These are phyloP conservation scores for Ustilago crameri DNA, from an alignment of 1,284 basidiomycete genomes.

Conservation along the genomic window DNA sequence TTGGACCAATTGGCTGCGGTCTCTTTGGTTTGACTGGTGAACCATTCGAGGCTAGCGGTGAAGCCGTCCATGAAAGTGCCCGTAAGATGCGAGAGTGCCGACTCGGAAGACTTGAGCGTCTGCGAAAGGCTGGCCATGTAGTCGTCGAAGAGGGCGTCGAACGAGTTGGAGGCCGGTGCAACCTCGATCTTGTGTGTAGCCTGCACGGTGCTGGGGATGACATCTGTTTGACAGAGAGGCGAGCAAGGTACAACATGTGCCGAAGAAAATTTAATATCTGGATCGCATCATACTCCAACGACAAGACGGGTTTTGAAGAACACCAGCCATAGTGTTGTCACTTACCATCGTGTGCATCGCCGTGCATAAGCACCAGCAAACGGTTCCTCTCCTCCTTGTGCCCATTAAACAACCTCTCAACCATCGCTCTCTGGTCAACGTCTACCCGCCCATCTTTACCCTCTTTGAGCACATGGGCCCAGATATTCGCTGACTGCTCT, in stretches of 20 bases:
- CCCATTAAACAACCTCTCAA: slow-evolving; percentile 44
- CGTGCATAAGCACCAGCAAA: slow-evolving; percentile 49
- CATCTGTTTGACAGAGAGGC: slow-evolving; percentile 12
- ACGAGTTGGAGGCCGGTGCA: slow-evolving; percentile 30
- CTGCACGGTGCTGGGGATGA: slow-evolving; percentile 26
- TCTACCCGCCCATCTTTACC: slow-evolving; percentile 7
- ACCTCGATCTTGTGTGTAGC: slow-evolving; percentile 42
- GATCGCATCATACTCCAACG: neutral
- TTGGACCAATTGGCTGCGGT: slow-evolving; percentile 24
- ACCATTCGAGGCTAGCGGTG: slow-evolving; percentile 36
- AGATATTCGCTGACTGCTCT: slow-evolving; percentile 15
- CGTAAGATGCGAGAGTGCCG: slow-evolving; percentile 32
- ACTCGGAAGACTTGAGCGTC: slow-evolving; percentile 30
- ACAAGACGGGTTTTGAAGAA: too few species aligned
- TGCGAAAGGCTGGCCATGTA: slow-evolving; percentile 33
- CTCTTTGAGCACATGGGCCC: slow-evolving; percentile 31
- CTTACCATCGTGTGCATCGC: slow-evolving; percentile 36
- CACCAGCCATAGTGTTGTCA: neutral
- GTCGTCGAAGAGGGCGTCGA: slow-evolving; percentile 48
- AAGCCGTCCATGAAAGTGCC: slow-evolving; percentile 38
- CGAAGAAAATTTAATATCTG: slow-evolving; percentile 2
- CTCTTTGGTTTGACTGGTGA: slow-evolving; percentile 15
- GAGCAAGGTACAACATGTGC: neutral
- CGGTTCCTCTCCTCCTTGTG: slow-evolving; percentile 34
- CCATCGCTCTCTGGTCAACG: slow-evolving; percentile 27